These are phyloP conservation scores for Elasticomyces elasticus DNA, from an alignment of 495 filamentous ascomycete genomes.

Conservation along the genomic window DNA sequence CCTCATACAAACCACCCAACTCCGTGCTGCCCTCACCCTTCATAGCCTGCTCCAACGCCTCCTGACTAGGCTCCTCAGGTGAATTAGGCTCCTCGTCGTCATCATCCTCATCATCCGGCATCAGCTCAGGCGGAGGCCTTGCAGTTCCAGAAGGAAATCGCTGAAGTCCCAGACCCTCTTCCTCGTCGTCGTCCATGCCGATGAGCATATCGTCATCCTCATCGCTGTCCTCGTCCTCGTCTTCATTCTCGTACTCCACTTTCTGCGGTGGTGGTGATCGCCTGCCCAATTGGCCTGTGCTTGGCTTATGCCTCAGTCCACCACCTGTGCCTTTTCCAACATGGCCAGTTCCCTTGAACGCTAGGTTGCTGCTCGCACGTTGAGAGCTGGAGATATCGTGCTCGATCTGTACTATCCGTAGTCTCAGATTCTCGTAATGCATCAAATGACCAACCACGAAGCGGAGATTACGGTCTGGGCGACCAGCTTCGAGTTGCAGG, in stretches of 20 bases:
- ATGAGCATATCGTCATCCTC: constrained; percentile 7
- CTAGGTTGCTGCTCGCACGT: constrained; percentile 13
- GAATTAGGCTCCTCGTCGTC: constrained; percentile 14
- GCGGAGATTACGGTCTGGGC: constrained; percentile 24
- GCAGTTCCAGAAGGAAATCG: constrained; percentile 20
- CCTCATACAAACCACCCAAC: constrained; percentile 14
- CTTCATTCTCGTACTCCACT: background rate
- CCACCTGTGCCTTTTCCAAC: background rate
- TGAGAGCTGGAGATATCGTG: constrained; percentile 18
- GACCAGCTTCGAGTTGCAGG: constrained; percentile 18
- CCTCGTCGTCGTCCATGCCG: constrained; percentile 2
- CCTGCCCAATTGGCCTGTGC: constrained; percentile 13
- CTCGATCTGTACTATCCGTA: constrained; percentile 26
- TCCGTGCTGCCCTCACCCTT: constrained; percentile 12
- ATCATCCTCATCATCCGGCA: constrained; percentile 19
- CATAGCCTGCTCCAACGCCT: constrained; percentile 14
- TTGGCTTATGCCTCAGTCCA: constrained; percentile 3
- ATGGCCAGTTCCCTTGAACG: constrained; percentile 21
- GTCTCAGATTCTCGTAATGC: constrained; percentile 20
- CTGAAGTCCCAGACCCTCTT: constrained; percentile 12
- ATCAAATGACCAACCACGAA: constrained; percentile 24
- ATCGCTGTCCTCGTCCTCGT: constrained; percentile 9
- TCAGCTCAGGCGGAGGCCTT: constrained; percentile 15
- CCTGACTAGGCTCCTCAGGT: constrained; percentile 19
- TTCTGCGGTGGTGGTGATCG: constrained; percentile 3